Evolutionary conservation across 2,329 filamentous ascomycete genomes (phyloP).

Genomic region (Uncinocarpus reesii): DNA sequence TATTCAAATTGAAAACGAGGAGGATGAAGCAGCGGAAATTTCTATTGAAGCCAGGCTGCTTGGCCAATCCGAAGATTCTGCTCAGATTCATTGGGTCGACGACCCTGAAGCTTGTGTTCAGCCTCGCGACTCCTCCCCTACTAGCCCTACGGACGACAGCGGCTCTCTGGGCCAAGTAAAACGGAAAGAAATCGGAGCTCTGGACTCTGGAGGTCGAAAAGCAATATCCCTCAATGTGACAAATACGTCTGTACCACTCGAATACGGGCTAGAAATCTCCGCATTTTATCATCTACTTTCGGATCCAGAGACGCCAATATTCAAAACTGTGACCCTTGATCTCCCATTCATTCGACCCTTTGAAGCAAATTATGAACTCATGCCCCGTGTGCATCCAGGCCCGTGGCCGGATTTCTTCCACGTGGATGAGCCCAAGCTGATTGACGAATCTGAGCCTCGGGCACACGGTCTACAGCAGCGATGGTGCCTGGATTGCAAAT

Average conservation of each 20-base stretch:
- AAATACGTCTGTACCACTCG: slow-evolving; percentile 42
- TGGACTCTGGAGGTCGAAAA: slow-evolving; percentile 26
- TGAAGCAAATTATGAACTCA: slow-evolving; percentile 81
- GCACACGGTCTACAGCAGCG: slow-evolving; percentile 61
- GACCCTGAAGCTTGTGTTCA: slow-evolving; percentile 18
- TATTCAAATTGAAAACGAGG: slow-evolving; percentile 66
- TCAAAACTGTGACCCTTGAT: slow-evolving; percentile 58
- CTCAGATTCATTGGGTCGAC: slow-evolving; percentile 40
- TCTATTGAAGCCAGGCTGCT: slow-evolving; percentile 59
- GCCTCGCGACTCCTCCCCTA: slow-evolving; percentile 19
- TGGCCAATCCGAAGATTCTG: slow-evolving; percentile 43
- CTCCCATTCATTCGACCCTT: slow-evolving; percentile 73
- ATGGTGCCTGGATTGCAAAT: slow-evolving; percentile 64
- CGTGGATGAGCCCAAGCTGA: slow-evolving; percentile 24
- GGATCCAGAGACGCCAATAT: slow-evolving; percentile 70
- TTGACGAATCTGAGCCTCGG: slow-evolving; percentile 21
- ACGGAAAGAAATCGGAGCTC: slow-evolving; percentile 28
- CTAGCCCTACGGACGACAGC: slow-evolving; percentile 13
- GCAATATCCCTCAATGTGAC: slow-evolving; percentile 40
- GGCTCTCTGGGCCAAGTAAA: slow-evolving; percentile 15
- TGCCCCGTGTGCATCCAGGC: slow-evolving; percentile 64
- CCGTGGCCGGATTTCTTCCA: slow-evolving; percentile 84
- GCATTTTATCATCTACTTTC: slow-evolving; percentile 68
- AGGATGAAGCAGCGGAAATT: slow-evolving; percentile 66
- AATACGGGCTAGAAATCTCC: slow-evolving; percentile 61